Percentiles rank a stretch among this genome's conserved stretches.
phyloP scores from a whole-genome alignment of 169 alveolate species.

The Plasmodium gaboni region DNA sequence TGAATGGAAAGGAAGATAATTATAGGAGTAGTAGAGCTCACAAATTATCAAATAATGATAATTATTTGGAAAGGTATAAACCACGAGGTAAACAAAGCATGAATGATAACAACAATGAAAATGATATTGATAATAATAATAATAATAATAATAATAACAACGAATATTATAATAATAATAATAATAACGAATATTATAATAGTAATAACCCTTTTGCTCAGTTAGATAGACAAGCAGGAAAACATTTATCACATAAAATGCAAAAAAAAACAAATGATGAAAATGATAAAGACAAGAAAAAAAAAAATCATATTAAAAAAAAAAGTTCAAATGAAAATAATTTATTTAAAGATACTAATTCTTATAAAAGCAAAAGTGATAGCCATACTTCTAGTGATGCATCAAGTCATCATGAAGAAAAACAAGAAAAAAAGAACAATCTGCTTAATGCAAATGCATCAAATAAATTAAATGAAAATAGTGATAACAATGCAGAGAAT shows the following conservation, averaged over 20 bases:
- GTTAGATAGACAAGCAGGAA: conserved; percentile 7
- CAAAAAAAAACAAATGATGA: conserved; percentile 21
- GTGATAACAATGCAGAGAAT: not conserved
- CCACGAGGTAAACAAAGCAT: not conserved
- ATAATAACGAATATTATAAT: not conserved
- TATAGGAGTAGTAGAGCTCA: not conserved
- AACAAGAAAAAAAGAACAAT: not conserved
- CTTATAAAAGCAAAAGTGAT: conserved; percentile 16
- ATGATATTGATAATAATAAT: not conserved
- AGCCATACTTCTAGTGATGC: conserved; percentile 2
- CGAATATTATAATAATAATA: not conserved
- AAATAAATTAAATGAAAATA: not conserved
- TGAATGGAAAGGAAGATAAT: conserved; percentile 14
- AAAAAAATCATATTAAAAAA: not conserved
- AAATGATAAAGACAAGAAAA: conserved; percentile 6
- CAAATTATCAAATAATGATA: too few relatives aligned
- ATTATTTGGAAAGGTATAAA: too few relatives aligned
- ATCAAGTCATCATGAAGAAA: not conserved
- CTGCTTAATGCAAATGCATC: not conserved
- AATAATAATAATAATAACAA: not conserved
- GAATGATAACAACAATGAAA: not conserved
- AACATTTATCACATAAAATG: not conserved
- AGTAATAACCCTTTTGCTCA: conserved; percentile 34
- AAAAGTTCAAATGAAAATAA: not conserved
- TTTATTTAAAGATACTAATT: conserved; percentile 10